Evolutionary conservation across 1,284 basidiomycete genomes (phyloP), one percentile per base, ranked within the genome.

Genomic region (Gymnopus androsaceus): DNA sequence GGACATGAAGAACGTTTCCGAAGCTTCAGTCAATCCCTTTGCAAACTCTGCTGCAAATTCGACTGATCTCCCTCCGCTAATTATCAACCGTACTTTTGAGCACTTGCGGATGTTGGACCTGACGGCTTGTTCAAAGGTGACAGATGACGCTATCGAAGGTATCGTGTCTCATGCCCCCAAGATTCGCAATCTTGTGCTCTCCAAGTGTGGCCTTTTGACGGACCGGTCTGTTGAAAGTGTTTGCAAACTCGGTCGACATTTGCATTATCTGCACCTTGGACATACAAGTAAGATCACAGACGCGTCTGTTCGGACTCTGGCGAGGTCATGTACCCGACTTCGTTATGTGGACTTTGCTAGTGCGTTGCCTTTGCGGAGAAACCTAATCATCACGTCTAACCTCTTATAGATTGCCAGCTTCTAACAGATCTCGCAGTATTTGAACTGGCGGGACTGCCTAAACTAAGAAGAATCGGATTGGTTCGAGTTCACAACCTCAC

Each of bases 281-380:
- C 97, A 99, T 74, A 90, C 94, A 4, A 74, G 72, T 61, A 88
- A 86, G 64, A 94, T 99, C 62, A 97, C 95, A 2, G 97, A 99
- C 69, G 82, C 83, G 25, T 94, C 92, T 6, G 89, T 99, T 36
- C 88, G 87, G 51, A 82, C 83, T 8, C 77, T 99, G 15, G 95
- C 94, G 3, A 80, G 92, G 38, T 83, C 84, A 21, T 99, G 97
- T 72, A 95, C 93, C 0, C 81, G 97, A n/a, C 72, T 99, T 56
- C 81, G 97, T 63, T 99, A 99, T 69, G 88, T 99, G 58, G 97
- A 99, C 70, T 86, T 99, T 61, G 97, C 97, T 4, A 96, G 95
- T 95, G 60, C 70, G 90, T 83, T 7, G 36, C 9, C 25, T 33
- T 31, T 25, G 15, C 7, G 6, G 3, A 34, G 25, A 46, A 52